phyloP scores from a whole-genome alignment of 2,329 filamentous ascomycete genomes.

The Colletotrichum shisoi region DNA sequence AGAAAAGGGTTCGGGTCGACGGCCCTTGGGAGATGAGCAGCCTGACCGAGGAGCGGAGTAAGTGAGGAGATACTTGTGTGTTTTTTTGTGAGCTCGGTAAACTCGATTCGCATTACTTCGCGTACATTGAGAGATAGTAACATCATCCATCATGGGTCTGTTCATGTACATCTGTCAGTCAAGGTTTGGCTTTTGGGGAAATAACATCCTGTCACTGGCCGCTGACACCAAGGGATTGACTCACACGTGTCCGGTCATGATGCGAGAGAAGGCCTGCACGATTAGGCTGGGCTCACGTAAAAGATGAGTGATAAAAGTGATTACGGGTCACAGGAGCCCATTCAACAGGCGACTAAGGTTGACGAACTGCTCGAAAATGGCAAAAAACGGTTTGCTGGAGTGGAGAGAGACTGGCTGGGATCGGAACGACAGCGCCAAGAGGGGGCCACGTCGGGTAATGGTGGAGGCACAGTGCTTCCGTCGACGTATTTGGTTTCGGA shows the following conservation, averaged over 20 bases:
- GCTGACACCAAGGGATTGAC: neutral
- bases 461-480: constrained; percentile 28
- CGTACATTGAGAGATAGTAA: constrained; percentile 50
- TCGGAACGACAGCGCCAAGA: neutral
- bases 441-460: neutral
- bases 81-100: constrained; percentile 15
- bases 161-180: neutral
- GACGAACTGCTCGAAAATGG: neutral
- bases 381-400: neutral
- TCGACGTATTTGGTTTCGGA: constrained; percentile 2
- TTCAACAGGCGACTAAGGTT: neutral
- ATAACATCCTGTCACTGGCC: neutral
- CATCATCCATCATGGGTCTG: constrained; percentile 55
- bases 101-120: neutral
- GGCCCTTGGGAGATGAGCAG: constrained; percentile 47
- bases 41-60: constrained; percentile 49
- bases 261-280: neutral
- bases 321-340: constrained; percentile 17
- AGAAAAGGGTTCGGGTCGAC: constrained; percentile 46
- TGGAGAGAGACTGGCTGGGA: neutral
- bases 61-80: constrained; percentile 44
- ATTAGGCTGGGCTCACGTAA: constrained; percentile 17
- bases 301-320: neutral
- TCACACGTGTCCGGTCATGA: constrained; percentile 24
- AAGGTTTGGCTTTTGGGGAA: neutral